These are phyloP conservation scores for Paralagenidium karlingii DNA, from an alignment of 352 stramenopile genomes.

Conservation along the genomic window DNA sequence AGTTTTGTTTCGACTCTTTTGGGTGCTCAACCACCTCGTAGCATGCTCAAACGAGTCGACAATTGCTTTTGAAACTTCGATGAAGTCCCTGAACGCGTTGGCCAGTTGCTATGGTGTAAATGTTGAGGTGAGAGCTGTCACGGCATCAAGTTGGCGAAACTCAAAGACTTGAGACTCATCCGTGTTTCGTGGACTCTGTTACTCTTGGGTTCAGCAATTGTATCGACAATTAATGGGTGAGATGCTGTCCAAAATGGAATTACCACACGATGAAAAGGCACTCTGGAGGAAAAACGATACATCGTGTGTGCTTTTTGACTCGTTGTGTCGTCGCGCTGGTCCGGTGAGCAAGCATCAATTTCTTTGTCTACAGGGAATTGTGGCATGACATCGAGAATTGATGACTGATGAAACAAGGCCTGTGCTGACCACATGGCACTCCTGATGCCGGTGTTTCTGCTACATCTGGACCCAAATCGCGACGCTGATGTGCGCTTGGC, in stretches of 20 bases:
- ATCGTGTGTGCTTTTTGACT: constrained; percentile 63
- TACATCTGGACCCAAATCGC: constrained; percentile 46
- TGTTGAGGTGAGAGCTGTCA: no score
- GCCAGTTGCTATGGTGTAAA: no score
- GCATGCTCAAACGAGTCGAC: constrained; percentile 35
- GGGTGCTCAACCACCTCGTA: constrained; percentile 65
- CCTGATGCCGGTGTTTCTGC: constrained; percentile 46
- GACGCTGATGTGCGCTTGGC: constrained; percentile 65
- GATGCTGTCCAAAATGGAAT: constrained; percentile 34
- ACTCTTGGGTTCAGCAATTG: no score
- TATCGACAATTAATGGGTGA: constrained; percentile 40
- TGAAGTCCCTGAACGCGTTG: no score
- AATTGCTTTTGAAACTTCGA: constrained; percentile 32
- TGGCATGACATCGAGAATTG: no score
- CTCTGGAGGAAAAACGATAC: constrained; percentile 54
- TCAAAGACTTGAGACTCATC: no score
- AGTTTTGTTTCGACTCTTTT: constrained; percentile 61
- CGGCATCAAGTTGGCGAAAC: no score
- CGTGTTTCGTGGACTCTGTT: no score
- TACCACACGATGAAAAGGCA: constrained; percentile 17
- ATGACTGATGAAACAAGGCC: no score
- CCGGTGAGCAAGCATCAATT: constrained; percentile 12
- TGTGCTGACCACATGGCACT: constrained; percentile 31
- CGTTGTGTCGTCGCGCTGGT: constrained; percentile 48
- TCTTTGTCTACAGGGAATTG: no score